Evolutionary conservation across 305 asterid species (phyloP), one percentile per base, ranked within the genome.

Genomic region (Plantago lanceolata): DNA sequence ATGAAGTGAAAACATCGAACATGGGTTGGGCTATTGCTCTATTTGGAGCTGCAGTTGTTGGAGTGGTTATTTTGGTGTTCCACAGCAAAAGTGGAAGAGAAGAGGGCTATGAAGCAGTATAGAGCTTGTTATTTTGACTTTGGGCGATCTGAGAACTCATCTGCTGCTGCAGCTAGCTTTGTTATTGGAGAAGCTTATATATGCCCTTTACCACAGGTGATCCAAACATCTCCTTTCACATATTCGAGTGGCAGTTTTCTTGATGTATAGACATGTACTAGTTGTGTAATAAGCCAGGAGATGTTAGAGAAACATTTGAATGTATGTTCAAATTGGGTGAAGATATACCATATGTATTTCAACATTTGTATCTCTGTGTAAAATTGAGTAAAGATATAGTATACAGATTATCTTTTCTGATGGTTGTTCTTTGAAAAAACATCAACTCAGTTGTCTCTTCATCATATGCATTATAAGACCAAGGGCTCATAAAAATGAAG

Each of bases 61-160:
- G 64, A 21, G 67, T 55, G 7, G 57, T 66, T 44, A 35, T 79
- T 44, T 12, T 64, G 21, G 66, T 24, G 59, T n/a, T 59, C 57
- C 63, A 18, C 1, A 19, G 43, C 57, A 65, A 54, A 63, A 67
- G 17, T n/a, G 47, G 58, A 35, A 67, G 74, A 67, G 85, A 59
- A 48, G 76, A 71, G 37, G 76, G 76, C 19, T 80, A 80, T 28
- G 82, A 76, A 67, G 64, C 73, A 61, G 57, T 31, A 35, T 57
- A 20, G 76, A 71, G 76, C 72, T 71, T 53, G 33, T 24, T 12
- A 60, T 58, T 48, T 51, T 52, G 11, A 15, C 20, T 60, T 45
- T 63, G 60, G 64, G 26, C 58, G 44, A 8, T 33, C 14, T 47
- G 20, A 35, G 18, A 44, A 26, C 15, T 63, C 45, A 19, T 49